Evolutionary conservation across 2,329 filamentous ascomycete species (phyloP).

Genomic region (Didymella pinodella): DNA sequence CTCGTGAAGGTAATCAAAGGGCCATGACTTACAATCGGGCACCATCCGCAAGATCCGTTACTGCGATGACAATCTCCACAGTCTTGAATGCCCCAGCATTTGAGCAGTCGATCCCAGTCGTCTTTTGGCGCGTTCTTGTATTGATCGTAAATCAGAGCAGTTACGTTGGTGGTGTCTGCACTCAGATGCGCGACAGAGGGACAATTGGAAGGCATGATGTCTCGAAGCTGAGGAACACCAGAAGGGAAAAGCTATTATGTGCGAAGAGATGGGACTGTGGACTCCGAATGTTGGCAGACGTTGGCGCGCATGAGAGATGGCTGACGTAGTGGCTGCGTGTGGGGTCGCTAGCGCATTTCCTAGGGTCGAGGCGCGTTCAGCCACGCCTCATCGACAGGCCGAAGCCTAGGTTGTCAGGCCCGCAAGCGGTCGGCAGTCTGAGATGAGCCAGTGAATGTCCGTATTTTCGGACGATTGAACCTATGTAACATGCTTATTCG

Average conservation of each 20-base stretch:
- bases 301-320: background rate
- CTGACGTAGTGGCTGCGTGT: conserved; percentile 20
- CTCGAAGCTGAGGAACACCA: background rate
- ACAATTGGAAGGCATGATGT: conserved; percentile 25
- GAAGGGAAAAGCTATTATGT: too few relatives aligned
- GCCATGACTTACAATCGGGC: conserved; percentile 49
- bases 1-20: background rate
- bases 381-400: background rate
- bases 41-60: conserved; percentile 54
- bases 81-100: conserved; percentile 48
- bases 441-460: background rate
- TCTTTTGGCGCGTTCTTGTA: conserved; percentile 42
- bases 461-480: conserved; percentile 6
- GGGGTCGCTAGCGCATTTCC: conserved; percentile 24
- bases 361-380: background rate
- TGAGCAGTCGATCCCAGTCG: conserved; percentile 40
- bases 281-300: background rate
- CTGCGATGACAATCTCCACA: conserved; percentile 50
- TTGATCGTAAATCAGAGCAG: conserved; percentile 33
- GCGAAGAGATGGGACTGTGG: background rate
- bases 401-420: background rate
- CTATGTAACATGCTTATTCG: conserved; percentile 41
- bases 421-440: background rate
- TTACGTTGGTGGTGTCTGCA: conserved; percentile 28
- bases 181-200: conserved; percentile 18